Evolutionary conservation across 2,329 filamentous ascomycete species (phyloP).

Genomic region (Hymenoscyphus infarciens): DNA sequence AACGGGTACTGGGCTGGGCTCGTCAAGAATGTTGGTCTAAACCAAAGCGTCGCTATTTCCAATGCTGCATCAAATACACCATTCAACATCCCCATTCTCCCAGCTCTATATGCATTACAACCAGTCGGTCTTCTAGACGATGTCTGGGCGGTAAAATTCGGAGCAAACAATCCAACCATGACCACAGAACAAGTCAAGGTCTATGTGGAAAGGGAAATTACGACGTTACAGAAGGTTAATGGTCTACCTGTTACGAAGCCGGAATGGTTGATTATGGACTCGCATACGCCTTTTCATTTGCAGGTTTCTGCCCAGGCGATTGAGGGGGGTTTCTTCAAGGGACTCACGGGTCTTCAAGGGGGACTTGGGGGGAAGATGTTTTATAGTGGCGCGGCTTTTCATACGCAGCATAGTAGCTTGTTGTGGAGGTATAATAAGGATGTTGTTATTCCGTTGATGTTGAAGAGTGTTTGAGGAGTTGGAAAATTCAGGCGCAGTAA

Average conservation of each 20-base stretch:
- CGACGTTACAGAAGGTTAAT: background rate
- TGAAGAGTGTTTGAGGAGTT: conserved; percentile 4
- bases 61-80: background rate
- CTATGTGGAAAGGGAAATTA: conserved; percentile 3
- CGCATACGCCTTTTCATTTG: background rate
- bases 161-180: conserved; percentile 9
- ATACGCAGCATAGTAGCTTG: conserved; percentile 5
- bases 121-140: conserved; percentile 7
- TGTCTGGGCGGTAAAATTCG: conserved; percentile 10
- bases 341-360: background rate
- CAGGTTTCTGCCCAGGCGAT: background rate
- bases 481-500: background rate
- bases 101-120: background rate
- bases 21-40: background rate
- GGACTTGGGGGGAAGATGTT: conserved; percentile 8
- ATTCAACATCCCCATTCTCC: background rate
- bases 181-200: conserved; percentile 5
- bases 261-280: background rate
- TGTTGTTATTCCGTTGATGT: conserved; percentile 8
- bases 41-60: background rate
- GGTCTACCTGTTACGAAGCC: background rate
- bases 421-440: conserved; percentile 10
- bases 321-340: background rate
- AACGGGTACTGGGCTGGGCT: background rate
- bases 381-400: conserved; percentile 11